Conservation (phyloP, 1,284 basidiomycete genomes). For the Cryptococcus sp. region DNA sequence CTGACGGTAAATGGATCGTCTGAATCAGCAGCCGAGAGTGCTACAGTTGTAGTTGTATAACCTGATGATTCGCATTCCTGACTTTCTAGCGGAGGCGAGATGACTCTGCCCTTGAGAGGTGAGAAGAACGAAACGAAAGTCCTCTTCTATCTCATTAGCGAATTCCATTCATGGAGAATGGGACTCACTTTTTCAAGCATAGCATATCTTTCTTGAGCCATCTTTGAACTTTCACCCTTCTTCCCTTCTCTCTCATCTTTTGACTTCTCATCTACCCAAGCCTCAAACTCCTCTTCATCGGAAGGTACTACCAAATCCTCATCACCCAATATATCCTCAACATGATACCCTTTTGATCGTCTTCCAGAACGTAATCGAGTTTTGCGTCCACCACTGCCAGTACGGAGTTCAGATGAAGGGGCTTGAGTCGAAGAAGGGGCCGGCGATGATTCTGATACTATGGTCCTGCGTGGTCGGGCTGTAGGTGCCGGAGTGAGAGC, state of each 20-base stretch:
- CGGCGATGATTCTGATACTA: background rate
- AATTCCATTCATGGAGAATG: background rate
- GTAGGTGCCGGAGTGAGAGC: background rate
- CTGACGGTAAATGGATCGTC: too few relatives aligned
- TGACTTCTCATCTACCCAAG: conserved; percentile 23
- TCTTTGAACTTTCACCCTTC: background rate
- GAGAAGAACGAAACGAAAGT: background rate
- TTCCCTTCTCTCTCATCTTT: background rate
- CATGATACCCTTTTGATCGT: background rate
- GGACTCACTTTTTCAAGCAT: background rate
- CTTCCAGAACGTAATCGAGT: background rate
- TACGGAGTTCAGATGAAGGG: background rate
- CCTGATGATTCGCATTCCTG: too few relatives aligned
- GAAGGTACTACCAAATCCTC: conserved; percentile 36
- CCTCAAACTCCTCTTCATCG: conserved; percentile 42
- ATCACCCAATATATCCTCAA: conserved; percentile 4
- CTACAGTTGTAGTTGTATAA: too few relatives aligned
- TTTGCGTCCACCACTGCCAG: background rate
- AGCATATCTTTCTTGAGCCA: background rate
- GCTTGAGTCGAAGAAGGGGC: background rate
- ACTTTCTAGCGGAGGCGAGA: too few relatives aligned
- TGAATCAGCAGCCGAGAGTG: too few relatives aligned
- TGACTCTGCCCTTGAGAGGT: too few relatives aligned
- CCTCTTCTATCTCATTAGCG: background rate
- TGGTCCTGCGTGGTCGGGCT: background rate